Evolutionary conservation across 2,329 filamentous ascomycete species (phyloP).

Genomic region (Septoria petroselini): DNA sequence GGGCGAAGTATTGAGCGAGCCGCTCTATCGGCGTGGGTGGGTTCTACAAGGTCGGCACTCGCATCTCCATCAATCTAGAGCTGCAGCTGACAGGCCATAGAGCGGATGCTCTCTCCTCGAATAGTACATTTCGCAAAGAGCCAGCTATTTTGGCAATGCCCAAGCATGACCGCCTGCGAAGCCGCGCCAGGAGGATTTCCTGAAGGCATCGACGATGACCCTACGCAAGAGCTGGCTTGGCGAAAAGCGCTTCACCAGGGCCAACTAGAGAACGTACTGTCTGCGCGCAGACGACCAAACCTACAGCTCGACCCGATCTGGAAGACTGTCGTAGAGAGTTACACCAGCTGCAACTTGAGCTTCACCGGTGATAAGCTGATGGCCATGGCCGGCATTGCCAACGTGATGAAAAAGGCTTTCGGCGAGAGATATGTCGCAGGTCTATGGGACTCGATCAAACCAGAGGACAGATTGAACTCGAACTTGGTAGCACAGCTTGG

Average conservation of each 20-base stretch:
- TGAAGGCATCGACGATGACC: background rate
- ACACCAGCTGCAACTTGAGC: constrained; percentile 4
- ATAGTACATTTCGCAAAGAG: constrained; percentile 16
- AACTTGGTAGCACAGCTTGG: background rate
- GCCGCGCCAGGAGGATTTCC: constrained; percentile 16
- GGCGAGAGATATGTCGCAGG: constrained; percentile 9
- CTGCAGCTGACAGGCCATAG: too few species aligned
- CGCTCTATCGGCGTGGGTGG: constrained; percentile 16
- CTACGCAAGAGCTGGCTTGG: background rate
- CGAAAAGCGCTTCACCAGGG: background rate
- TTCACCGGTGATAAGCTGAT: constrained; percentile 1
- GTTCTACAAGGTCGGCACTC: constrained; percentile 31
- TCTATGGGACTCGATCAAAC: background rate
- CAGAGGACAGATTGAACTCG: too few species aligned
- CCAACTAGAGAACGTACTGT: background rate
- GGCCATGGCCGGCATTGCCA: constrained; percentile 6
- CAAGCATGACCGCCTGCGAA: constrained; percentile 13
- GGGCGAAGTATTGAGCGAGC: background rate
- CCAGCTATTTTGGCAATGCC: constrained; percentile 22
- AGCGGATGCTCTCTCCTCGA: constrained; percentile 16
- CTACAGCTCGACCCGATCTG: background rate
- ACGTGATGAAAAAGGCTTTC: background rate
- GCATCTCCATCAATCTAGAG: too few species aligned
- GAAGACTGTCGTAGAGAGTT: background rate
- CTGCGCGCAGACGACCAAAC: background rate